phyloP scores from a whole-genome alignment of 2,329 filamentous ascomycete species.

The Calonectria montana region DNA sequence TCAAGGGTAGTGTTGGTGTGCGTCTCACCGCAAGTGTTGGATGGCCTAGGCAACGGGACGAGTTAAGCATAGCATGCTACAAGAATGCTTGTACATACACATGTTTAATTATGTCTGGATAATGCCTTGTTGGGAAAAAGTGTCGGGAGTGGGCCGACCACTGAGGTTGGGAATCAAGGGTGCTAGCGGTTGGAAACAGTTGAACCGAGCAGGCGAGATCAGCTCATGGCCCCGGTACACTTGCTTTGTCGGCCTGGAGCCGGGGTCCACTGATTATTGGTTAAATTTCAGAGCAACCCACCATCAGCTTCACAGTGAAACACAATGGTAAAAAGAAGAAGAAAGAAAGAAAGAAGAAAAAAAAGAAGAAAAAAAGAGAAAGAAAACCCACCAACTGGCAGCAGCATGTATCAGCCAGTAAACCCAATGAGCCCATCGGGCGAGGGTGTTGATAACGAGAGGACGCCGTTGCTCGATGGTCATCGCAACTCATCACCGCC shows the following conservation, averaged over 20 bases:
- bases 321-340: not conserved
- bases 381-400: not conserved
- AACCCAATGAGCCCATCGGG: slow-evolving; percentile 14
- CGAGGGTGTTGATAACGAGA: not conserved
- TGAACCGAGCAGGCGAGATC: not conserved
- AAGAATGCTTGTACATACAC: not conserved
- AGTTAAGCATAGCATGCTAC: not conserved
- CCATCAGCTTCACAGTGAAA: not conserved
- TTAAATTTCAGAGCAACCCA: not conserved
- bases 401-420: slow-evolving; percentile 15
- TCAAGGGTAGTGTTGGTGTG: not conserved
- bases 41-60: not conserved
- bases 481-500: not conserved
- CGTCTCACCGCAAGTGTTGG: not conserved
- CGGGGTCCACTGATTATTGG: not conserved
- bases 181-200: not conserved
- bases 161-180: not conserved
- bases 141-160: not conserved
- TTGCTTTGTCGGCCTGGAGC: not conserved
- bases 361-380: not conserved
- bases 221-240: slow-evolving; percentile 2
- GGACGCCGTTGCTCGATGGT: not conserved
- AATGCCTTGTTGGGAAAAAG: slow-evolving; percentile 5
- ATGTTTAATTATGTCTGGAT: not conserved
- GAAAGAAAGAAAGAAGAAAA: not conserved